Percentiles rank a stretch among this genome's conserved stretches.
phyloP scores from a whole-genome alignment of 139 green algal genomes.

The Trebouxia sp. region DNA sequence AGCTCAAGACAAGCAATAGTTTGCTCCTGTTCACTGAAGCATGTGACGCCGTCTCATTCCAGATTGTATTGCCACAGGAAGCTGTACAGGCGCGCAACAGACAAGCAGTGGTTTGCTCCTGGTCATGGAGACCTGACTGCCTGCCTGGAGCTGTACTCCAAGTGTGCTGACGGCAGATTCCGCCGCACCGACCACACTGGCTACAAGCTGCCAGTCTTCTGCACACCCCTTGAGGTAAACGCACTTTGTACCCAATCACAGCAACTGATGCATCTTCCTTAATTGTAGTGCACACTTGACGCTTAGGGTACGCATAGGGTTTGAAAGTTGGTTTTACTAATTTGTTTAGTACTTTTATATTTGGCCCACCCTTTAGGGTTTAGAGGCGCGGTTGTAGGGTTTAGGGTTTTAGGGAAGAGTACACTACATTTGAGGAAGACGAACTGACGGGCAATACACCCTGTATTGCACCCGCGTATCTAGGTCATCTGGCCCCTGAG shows the following conservation, averaged over 20 bases:
- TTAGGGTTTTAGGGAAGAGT: too few species aligned
- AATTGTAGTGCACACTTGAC: not conserved
- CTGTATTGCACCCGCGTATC: too few species aligned
- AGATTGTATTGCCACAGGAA: conserved; percentile 30
- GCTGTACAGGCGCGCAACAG: conserved; percentile 36
- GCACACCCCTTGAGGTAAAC: not conserved
- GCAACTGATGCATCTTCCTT: not conserved
- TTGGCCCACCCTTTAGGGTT: too few species aligned
- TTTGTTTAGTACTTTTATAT: too few species aligned
- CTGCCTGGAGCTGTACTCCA: conserved; percentile 52
- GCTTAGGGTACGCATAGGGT: not conserved
- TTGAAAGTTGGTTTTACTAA: too few species aligned
- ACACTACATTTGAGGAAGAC: too few species aligned
- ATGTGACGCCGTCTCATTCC: not conserved
- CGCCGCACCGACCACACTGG: conserved; percentile 64
- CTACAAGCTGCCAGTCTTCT: conserved; percentile 33
- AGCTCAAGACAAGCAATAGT: too few species aligned
- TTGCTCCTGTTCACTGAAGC: conserved; percentile 5
- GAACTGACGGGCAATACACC: too few species aligned
- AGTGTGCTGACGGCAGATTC: conserved; percentile 58
- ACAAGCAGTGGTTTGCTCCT: conserved; percentile 35
- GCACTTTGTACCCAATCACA: not conserved
- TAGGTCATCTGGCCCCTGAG: too few species aligned
- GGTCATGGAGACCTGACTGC: conserved; percentile 43
- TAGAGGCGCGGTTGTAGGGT: too few species aligned